phyloP scores from a whole-genome alignment of 2,329 filamentous ascomycete genomes.

The Helotiales sp. region DNA sequence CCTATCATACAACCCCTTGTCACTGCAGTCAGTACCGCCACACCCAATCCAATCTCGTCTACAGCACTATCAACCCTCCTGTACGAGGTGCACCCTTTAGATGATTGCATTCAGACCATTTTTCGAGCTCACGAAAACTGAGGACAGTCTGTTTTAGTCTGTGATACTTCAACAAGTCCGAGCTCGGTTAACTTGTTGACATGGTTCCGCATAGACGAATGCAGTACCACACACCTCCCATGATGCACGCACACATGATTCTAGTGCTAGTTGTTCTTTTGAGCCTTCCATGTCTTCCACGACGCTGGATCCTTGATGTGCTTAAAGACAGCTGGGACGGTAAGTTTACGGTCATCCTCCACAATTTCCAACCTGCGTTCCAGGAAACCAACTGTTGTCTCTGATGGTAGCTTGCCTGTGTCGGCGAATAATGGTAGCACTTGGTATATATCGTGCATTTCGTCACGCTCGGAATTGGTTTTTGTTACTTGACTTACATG shows the following conservation, averaged over 20 bases:
- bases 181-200: neutral
- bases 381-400: neutral
- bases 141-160: too few species aligned
- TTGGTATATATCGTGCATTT: too few species aligned
- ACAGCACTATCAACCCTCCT: too few species aligned
- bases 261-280: neutral
- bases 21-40: too few species aligned
- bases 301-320: neutral
- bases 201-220: neutral
- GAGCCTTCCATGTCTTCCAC: neutral
- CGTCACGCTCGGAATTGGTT: too few species aligned
- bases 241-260: neutral
- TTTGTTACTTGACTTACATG: too few species aligned
- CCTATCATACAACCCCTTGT: neutral
- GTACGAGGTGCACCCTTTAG: too few species aligned
- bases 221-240: neutral
- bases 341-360: neutral
- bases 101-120: too few species aligned
- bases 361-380: neutral
- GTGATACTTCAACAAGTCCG: neutral
- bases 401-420: neutral
- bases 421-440: neutral
- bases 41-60: neutral
- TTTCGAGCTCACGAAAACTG: too few species aligned
- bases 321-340: neutral